Base-by-base conservation (phyloP, 2,329 filamentous ascomycete genomes). In the Colletotrichum falcatum region DNA sequence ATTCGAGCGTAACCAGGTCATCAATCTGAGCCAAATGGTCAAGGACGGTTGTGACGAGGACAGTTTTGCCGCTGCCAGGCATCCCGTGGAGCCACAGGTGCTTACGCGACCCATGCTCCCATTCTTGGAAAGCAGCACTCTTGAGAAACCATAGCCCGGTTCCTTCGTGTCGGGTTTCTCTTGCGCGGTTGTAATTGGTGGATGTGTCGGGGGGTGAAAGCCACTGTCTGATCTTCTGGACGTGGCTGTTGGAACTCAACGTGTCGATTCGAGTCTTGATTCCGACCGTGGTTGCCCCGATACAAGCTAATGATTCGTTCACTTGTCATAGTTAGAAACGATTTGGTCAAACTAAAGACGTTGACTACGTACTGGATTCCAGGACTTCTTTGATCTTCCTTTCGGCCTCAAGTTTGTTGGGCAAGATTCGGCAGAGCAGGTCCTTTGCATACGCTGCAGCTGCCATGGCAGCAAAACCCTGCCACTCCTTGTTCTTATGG, bases 401-500 rank as follows among this genome's bases (percentile, higher is more conserved):
- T 42, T 76, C 68, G 7, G 33, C 67, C 44, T 72, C 60, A 33
- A 77, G 39, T 9, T 23, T 65, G 20, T 48, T 64, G 8, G 69
- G 71, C 1, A 71, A 26, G 30, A 78, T 73, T n/a, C 16, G 26
- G 9, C 6, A 3, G 3, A 74, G 20, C 0, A 74, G 48, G 11
- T 69, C 71, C 2, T 53, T 70, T 1, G 77, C 75, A 37, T 74
- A 77, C 14, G 77, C 77, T 0, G 81, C 81, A 0, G 81, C 80
- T 0, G 76, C 75, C 0, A 74, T 73, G 0, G 82, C 79, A 0
- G 81, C 80, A 69, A 80, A 82, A 0, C 48, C 46, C 30, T 82
- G 79, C 81, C 80, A 83, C 3, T 48, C 37, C 12, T 83, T 78
- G 30, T 77, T 78, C 61, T 83, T 83, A 63, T 83, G 80, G 0